Base-by-base conservation (phyloP, 805 yeast genomes). In the Kluyveromyces dobzhanskii region DNA sequence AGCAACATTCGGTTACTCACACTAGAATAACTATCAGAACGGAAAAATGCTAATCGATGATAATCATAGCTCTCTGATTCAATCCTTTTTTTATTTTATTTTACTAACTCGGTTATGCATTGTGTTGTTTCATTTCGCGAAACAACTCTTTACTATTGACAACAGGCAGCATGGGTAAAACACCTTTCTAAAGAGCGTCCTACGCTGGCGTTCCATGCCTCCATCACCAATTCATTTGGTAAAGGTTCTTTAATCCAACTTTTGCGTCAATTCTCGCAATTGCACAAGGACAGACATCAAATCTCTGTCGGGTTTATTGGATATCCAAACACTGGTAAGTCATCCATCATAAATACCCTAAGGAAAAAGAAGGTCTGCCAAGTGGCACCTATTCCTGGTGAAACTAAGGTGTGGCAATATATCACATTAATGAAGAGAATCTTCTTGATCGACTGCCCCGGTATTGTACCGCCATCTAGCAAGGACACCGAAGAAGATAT, bases 351-450 rank as follows among this genome's bases (percentile, higher is more conserved):
- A 56, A 90, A 90, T 66, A 88, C 97, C 2, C 69, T 90, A 51
- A 78, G 97, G 59, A 79, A 80, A 61, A 92, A 92, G 75, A 92
- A 90, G 67, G 98, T 90, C 34, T 92, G 97, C 67, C 80, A 74
- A 32, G 97, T 90, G 35, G 98, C 98, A 1, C 98, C 98, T 35
- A 87, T 90, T 53, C 98, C 98, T 23, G 98, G 98, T 61, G 98
- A 90, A 61, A 90, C 98, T 26, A 90, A 90, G 64, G 97, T 90
- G 32, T 90, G 98, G 98, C 98, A 90, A 69, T 90, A 90, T 67
- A 88, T 90, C 54, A 88, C 98, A 3, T 70, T 90, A 53, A 90
- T 92, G 97, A 90, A 90, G 71, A 76, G 90, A 49, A 90, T 90
- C 38, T 90, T 88, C 65, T 69, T 90, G 53, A 92, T 90, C 54